Percentiles rank a stretch among this genome's conserved stretches.
Conservation (phyloP, 345 rosid genomes). For the Chamaenerion angustifolium region DNA sequence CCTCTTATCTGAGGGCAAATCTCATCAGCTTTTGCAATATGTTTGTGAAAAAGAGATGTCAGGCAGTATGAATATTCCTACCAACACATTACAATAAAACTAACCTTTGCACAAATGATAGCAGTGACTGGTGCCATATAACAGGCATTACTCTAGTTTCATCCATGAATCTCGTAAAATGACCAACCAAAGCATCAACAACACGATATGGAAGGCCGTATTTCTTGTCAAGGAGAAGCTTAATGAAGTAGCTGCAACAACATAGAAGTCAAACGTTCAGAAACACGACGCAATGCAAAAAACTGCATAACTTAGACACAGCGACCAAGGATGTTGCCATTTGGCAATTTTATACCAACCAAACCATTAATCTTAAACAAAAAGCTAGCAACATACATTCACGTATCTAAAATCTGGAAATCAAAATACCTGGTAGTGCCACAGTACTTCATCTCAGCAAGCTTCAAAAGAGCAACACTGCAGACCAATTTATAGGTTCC, state of each 20-base stretch:
- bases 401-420: background rate
- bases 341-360: background rate
- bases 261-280: background rate
- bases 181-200: constrained; percentile 64
- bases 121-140: constrained; percentile 96
- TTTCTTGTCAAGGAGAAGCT: constrained; percentile 85
- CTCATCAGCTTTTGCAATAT: too few species aligned
- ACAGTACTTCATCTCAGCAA: constrained; percentile 88
- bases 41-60: too few species aligned
- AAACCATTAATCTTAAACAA: background rate
- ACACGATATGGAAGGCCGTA: constrained; percentile 79
- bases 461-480: constrained; percentile 71
- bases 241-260: constrained; percentile 70
- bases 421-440: constrained; percentile 81
- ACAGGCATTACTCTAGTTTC: constrained; percentile 89
- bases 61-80: too few species aligned
- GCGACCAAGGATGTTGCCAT: background rate
- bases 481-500: constrained; percentile 14
- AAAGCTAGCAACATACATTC: background rate
- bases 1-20: too few species aligned
- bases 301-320: background rate
- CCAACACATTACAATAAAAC: background rate
- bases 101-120: constrained; percentile 82
- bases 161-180: constrained; percentile 66
- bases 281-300: background rate